Percentiles rank a stretch among this genome's conserved stretches.
phyloP scores from a whole-genome alignment of 192 early-diverging fungal genomes.

The Linnemannia exigua region DNA sequence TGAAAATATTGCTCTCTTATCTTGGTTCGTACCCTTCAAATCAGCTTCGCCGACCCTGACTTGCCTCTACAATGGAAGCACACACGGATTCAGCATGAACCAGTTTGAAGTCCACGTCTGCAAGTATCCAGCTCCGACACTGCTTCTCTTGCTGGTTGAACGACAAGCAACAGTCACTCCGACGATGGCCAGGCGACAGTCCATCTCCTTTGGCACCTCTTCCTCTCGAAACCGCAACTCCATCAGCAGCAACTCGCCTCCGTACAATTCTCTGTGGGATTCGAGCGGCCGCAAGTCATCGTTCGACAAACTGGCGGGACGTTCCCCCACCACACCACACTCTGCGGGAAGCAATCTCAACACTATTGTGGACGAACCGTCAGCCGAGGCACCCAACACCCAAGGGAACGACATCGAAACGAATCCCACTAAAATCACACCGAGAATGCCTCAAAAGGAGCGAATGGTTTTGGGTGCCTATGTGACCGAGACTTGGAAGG shows the following conservation, averaged over 20 bases:
- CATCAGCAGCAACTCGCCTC: conserved; percentile 27
- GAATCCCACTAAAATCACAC: neutral
- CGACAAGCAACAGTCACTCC: conserved; percentile 19
- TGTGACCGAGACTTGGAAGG: conserved; percentile 67
- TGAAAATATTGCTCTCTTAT: conserved; percentile 52
- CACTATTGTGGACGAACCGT: conserved; percentile 25
- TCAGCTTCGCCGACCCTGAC: conserved; percentile 50
- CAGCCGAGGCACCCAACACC: neutral
- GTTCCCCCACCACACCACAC: conserved; percentile 2
- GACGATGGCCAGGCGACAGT: conserved; percentile 21
- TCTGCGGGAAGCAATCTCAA: conserved; percentile 26
- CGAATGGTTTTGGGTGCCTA: conserved; percentile 63
- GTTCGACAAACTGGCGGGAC: conserved; percentile 17
- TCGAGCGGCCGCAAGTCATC: conserved; percentile 15
- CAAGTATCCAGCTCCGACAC: conserved; percentile 70
- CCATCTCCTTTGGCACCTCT: conserved; percentile 32
- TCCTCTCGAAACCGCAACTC: conserved; percentile 18
- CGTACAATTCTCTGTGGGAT: conserved; percentile 17
- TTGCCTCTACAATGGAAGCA: conserved; percentile 61
- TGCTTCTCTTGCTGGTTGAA: conserved; percentile 61
- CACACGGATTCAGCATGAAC: conserved; percentile 71
- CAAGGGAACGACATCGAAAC: neutral
- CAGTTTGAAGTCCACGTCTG: conserved; percentile 66
- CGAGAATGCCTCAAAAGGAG: conserved; percentile 8
- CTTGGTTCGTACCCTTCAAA: conserved; percentile 61